phyloP scores from a whole-genome alignment of 306 rosid species.

The Abrus precatorius region DNA sequence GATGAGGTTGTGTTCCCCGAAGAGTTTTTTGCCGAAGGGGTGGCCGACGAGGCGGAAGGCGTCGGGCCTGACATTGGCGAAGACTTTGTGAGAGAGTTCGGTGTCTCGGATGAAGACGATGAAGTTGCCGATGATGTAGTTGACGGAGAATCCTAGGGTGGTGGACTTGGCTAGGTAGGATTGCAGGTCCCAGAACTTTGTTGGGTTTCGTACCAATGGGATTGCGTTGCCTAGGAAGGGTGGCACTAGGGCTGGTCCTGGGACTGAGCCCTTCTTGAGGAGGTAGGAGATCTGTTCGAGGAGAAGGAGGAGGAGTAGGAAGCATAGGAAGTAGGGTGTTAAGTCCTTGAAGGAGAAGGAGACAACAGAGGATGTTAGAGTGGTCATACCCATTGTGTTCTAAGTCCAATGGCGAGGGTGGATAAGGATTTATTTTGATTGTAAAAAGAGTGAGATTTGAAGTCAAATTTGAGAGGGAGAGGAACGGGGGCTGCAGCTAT shows the following conservation, averaged over 20 bases:
- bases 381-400: not conserved
- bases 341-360: constrained; percentile 27
- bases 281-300: constrained; percentile 78
- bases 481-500: too few species aligned
- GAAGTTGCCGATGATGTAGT: constrained; percentile 84
- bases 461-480: constrained; percentile 40
- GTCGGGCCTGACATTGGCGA: constrained; percentile 82
- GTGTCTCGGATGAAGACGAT: constrained; percentile 80
- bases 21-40: constrained; percentile 91
- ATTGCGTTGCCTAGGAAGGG: constrained; percentile 86
- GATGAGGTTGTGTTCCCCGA: constrained; percentile 89
- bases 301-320: constrained; percentile 56
- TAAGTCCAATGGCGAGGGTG: too few species aligned
- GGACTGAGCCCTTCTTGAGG: constrained; percentile 57
- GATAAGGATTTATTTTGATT: too few species aligned
- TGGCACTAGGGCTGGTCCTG: constrained; percentile 70
- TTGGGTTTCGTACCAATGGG: constrained; percentile 68
- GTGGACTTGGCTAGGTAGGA: constrained; percentile 66
- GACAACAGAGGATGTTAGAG: not conserved
- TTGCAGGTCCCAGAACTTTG: constrained; percentile 80
- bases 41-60: constrained; percentile 85
- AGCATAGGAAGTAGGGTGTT: constrained; percentile 54
- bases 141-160: constrained; percentile 62
- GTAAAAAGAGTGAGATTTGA: constrained; percentile 30
- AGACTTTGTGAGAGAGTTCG: constrained; percentile 80